Conservation (phyloP, 2,329 filamentous ascomycete species). For the Alternaria ventricosa region DNA sequence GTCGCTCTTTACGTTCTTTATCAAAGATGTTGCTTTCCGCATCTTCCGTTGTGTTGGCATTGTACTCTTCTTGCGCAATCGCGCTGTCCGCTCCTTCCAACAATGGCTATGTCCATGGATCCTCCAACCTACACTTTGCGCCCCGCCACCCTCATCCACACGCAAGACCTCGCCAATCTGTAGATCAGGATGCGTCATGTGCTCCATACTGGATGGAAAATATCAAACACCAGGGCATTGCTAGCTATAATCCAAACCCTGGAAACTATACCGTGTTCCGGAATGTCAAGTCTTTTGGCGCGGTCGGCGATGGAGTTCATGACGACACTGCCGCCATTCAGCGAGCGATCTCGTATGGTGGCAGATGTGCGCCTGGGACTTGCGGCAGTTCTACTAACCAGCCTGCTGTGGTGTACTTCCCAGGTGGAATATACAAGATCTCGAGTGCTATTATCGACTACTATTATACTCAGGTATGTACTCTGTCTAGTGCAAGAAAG, state of each 20-base stretch:
- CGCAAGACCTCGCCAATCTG: conserved; percentile 19
- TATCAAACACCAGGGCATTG: conserved; percentile 51
- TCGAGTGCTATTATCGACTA: conserved; percentile 65
- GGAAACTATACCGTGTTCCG: conserved; percentile 51
- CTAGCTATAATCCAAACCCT: conserved; percentile 47
- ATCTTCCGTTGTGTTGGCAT: not conserved
- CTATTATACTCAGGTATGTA: conserved; percentile 63
- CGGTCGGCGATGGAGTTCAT: conserved; percentile 43
- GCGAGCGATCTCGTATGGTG: conserved; percentile 49
- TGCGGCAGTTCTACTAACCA: conserved; percentile 57
- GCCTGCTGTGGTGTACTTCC: conserved; percentile 65
- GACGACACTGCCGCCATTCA: conserved; percentile 63
- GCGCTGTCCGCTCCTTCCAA: conserved; percentile 3
- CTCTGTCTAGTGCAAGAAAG: not conserved
- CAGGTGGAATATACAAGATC: conserved; percentile 65
- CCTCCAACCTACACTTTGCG: conserved; percentile 14
- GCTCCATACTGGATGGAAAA: conserved; percentile 51
- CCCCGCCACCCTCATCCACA: conserved; percentile 9
- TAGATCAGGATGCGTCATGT: conserved; percentile 22
- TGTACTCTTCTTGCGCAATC: conserved; percentile 4
- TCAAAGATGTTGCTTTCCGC: conserved; percentile 1
- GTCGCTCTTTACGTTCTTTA: not conserved
- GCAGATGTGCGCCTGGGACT: conserved; percentile 49
- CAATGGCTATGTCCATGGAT: conserved; percentile 11
- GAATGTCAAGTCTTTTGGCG: conserved; percentile 53